Evolutionary conservation across 305 asterid genomes (phyloP).

Genomic region (Fraxinus xanthoxyloides): DNA sequence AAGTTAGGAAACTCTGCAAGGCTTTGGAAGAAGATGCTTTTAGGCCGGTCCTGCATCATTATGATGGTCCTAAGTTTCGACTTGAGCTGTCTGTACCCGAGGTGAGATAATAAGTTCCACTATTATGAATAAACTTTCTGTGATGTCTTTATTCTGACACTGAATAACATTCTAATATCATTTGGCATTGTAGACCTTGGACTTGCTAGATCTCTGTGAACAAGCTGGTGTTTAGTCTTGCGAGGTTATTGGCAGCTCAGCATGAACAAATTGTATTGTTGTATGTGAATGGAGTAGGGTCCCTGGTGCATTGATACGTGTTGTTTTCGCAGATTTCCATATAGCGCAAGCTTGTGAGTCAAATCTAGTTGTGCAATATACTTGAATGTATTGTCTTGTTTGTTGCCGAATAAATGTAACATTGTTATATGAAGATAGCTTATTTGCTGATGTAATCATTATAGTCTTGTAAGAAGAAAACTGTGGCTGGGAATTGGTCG

Average conservation of each 20-base stretch:
- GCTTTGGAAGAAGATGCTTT: conserved; percentile 95
- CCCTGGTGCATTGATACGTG: conserved; percentile 33
- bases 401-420: conserved; percentile 41
- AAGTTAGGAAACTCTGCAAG: conserved; percentile 70
- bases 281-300: conserved; percentile 40
- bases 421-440: conserved; percentile 6
- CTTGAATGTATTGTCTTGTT: conserved; percentile 35
- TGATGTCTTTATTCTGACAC: not conserved
- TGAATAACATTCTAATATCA: not conserved
- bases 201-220: conserved; percentile 86
- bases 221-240: conserved; percentile 55
- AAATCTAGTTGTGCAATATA: conserved; percentile 37
- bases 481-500: not conserved
- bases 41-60: conserved; percentile 93
- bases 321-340: conserved; percentile 40
- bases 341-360: conserved; percentile 69
- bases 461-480: not conserved
- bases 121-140: not conserved
- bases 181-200: conserved; percentile 64
- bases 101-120: conserved; percentile 40
- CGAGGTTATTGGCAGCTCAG: conserved; percentile 22
- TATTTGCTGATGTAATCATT: not conserved
- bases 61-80: conserved; percentile 96
- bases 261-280: conserved; percentile 31
- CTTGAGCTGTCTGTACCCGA: conserved; percentile 92